Evolutionary conservation across 192 early-diverging fungal genomes (phyloP).

Genomic region (Nowakowskiella sp.): DNA sequence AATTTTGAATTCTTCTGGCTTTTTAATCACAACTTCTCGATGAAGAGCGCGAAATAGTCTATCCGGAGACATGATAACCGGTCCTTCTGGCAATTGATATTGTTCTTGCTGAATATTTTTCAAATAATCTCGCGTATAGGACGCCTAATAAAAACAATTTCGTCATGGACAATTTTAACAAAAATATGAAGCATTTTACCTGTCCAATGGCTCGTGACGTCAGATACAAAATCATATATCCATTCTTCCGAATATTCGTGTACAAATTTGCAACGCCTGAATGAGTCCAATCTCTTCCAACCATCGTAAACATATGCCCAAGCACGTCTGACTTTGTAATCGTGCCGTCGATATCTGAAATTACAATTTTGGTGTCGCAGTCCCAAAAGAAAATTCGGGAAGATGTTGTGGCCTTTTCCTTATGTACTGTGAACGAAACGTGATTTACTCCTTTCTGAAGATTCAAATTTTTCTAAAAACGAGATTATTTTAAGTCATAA

Average conservation of each 20-base stretch:
- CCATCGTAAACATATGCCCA: conserved; percentile 94
- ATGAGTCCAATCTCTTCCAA: conserved; percentile 98
- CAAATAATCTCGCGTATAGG: conserved; percentile 86
- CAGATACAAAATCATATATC: conserved; percentile 90
- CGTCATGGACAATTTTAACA: conserved; percentile 2
- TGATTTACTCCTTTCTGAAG: conserved; percentile 83
- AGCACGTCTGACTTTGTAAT: conserved; percentile 97
- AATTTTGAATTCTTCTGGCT: conserved; percentile 97
- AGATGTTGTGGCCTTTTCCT: conserved; percentile 68
- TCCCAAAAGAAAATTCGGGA: conserved; percentile 88
- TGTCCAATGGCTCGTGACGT: conserved; percentile 95
- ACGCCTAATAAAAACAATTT: conserved; percentile 34
- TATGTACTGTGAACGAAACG: conserved; percentile 78
- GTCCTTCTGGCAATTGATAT: conserved; percentile 85
- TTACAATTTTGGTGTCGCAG: conserved; percentile 76
- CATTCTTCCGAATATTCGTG: conserved; percentile 87
- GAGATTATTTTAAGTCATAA: no score
- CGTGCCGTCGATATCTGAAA: conserved; percentile 97
- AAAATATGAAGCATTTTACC: conserved; percentile 15
- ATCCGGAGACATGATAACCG: conserved; percentile 93
- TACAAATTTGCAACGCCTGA: conserved; percentile 92
- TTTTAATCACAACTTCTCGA: conserved; percentile 85
- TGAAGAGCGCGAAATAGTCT: conserved; percentile 79
- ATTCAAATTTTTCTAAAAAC: conserved; percentile 59
- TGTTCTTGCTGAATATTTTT: conserved; percentile 80